Evolutionary conservation across 805 yeast species (phyloP), one percentile per base, ranked within the genome.

Genomic region (Teunomyces pallodes): DNA sequence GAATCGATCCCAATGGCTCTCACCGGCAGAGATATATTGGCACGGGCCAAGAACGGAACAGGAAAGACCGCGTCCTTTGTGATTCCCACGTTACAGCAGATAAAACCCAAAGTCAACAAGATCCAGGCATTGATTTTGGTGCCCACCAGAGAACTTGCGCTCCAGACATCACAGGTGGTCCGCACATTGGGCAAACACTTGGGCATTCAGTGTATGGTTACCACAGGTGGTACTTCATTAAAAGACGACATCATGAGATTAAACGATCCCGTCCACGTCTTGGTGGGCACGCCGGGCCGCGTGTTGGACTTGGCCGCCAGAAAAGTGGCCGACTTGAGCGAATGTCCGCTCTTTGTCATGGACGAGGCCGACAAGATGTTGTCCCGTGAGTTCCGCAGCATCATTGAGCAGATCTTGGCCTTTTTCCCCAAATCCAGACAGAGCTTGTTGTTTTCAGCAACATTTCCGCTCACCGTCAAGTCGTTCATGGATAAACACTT

Each of bases 281-380:
- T 94, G 51, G 99, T 94, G 38, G 99, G 97, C 55, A 94, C 99
- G 30, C 98, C 98, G 2, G 99, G 99, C 59, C 85, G 99, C 76
- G 91, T 94, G 33, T 79, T 94, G 52, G 99, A 94, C 70, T 81
- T 94, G 64, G 97, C 97, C 5, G 80, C 90, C 29, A 86, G 96
- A 75, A 77, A 80, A 46, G 77, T 92, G 47, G 96, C 96, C 9
- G 96, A 92, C 64, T 80, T 94, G 51, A 83, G 88, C 47, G 87
- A 86, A 53, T 89, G 96, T 70, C 84, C 87, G 40, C 76, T 89
- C 66, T 90, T 94, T 66, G 84, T 95, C 46, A 90, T 94, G 97
- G 99, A 94, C 69, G 99, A 94, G 77, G 99, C 99, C 49, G 99
- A 94, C 70, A 94, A 94, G 69, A 88, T 94, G 87, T 80, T 94